These are phyloP conservation scores for Fusarium vanettenii DNA, from an alignment of 2,329 filamentous ascomycete species.

Conservation along the genomic window DNA sequence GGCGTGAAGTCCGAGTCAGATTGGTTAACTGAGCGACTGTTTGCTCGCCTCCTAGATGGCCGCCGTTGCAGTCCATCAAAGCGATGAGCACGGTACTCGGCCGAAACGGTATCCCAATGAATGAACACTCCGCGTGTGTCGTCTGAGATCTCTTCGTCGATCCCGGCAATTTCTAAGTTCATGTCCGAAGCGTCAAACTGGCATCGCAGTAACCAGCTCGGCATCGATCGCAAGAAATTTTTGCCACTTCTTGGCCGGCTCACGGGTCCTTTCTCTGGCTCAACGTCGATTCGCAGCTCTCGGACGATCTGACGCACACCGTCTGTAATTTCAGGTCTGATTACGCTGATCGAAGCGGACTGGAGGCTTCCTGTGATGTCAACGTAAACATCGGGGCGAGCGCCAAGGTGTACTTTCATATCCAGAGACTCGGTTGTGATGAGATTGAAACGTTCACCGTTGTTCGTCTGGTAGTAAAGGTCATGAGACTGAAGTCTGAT, in stretches of 20 bases:
- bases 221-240: conserved; percentile 82
- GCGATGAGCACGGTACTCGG: conserved; percentile 88
- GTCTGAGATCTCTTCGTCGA: conserved; percentile 85
- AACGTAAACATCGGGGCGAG: conserved; percentile 86
- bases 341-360: conserved; percentile 89
- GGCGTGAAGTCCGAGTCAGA: conserved; percentile 72
- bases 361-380: conserved; percentile 83
- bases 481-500: conserved; percentile 87
- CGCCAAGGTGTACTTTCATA: conserved; percentile 84
- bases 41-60: conserved; percentile 75
- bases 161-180: conserved; percentile 88
- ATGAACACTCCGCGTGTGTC: conserved; percentile 85
- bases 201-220: conserved; percentile 85
- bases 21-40: conserved; percentile 76
- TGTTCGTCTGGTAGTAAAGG: conserved; percentile 92
- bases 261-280: conserved; percentile 66
- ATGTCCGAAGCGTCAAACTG: conserved; percentile 90
- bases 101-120: conserved; percentile 87
- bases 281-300: conserved; percentile 79
- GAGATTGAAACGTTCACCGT: conserved; percentile 85
- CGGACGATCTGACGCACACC: conserved; percentile 91
- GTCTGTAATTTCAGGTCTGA: conserved; percentile 91
- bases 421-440: conserved; percentile 90
- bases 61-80: conserved; percentile 72
- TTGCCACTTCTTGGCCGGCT: conserved; percentile 63